Conservation (phyloP, 2,329 filamentous ascomycete genomes). For the Tolypocladium sp. region DNA sequence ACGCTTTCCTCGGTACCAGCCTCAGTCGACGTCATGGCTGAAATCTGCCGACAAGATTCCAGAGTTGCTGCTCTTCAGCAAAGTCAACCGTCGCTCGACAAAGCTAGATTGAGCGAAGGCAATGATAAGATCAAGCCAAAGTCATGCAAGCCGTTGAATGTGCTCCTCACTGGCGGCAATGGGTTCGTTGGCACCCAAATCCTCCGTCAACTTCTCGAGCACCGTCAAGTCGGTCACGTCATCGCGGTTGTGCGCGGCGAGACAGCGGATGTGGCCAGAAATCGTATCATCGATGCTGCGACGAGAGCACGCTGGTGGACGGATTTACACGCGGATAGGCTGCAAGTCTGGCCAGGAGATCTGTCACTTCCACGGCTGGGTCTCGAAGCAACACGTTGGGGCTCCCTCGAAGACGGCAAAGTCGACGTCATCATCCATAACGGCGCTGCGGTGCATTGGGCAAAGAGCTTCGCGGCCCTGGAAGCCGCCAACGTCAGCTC, state of each 20-base stretch:
- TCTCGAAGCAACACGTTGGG: background rate
- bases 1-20: background rate
- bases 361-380: background rate
- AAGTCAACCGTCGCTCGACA: background rate
- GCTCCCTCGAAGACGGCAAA: background rate
- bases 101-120: too few species aligned
- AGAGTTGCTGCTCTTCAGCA: background rate
- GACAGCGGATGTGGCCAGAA: background rate
- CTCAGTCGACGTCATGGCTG: constrained; percentile 1
- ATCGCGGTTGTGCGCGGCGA: constrained; percentile 3
- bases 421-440: constrained; percentile 7
- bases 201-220: constrained; percentile 5
- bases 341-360: constrained; percentile 5
- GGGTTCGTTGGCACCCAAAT: constrained; percentile 6
- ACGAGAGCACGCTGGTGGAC: constrained; percentile 5
- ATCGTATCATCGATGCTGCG: constrained; percentile 2
- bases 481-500: constrained; percentile 5
- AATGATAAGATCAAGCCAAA: background rate
- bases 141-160: background rate
- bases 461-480: constrained; percentile 3
- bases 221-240: background rate
- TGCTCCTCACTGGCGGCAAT: constrained; percentile 5
- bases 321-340: constrained; percentile 1
- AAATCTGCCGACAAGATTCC: background rate
- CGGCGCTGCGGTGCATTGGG: constrained; percentile 5